Conservation (phyloP, 2,329 filamentous ascomycete genomes). For the Alternaria brassicae region DNA sequence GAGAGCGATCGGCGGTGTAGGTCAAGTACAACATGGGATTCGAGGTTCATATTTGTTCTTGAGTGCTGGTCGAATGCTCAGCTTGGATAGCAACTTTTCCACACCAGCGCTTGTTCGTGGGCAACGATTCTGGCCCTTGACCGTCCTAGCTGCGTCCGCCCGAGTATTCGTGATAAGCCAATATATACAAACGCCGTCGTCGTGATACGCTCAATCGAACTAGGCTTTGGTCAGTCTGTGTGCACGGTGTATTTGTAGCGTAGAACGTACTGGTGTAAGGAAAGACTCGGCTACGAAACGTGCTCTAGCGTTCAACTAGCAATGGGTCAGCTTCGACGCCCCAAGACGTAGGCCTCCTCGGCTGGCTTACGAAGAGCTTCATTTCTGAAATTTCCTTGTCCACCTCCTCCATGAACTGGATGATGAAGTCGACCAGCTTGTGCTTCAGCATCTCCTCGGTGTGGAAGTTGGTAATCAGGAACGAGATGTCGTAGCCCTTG, state of each 20-base stretch:
- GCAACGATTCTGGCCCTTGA: conserved; percentile 1
- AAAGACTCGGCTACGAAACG: conserved; percentile 99
- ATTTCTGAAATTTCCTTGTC: conserved; percentile 99
- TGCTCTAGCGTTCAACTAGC: conserved; percentile 89
- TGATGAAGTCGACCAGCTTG: conserved; percentile 98
- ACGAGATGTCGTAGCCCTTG: conserved; percentile 98
- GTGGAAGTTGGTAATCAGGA: conserved; percentile 98
- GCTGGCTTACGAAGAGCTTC: conserved; percentile 90
- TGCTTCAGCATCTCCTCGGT: conserved; percentile 99
- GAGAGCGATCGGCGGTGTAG: background rate
- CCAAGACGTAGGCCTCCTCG: background rate
- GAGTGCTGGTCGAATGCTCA: conserved; percentile 21
- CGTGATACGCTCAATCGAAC: conserved; percentile 35
- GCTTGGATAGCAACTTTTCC: conserved; percentile 13
- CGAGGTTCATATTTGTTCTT: conserved; percentile 19
- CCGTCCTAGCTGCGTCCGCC: conserved; percentile 8
- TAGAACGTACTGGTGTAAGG: conserved; percentile 78
- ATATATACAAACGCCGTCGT: conserved; percentile 20
- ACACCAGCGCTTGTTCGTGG: conserved; percentile 5
- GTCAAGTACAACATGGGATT: background rate
- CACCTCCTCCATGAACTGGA: conserved; percentile 99
- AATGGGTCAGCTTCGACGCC: conserved; percentile 38
- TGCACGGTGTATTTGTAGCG: background rate
- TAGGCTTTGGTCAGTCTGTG: conserved; percentile 10
- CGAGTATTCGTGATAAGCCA: conserved; percentile 1